Percentiles rank a stretch among this genome's conserved stretches.
phyloP scores from a whole-genome alignment of 75 land plant species.

The Pinus tabuliformis region DNA sequence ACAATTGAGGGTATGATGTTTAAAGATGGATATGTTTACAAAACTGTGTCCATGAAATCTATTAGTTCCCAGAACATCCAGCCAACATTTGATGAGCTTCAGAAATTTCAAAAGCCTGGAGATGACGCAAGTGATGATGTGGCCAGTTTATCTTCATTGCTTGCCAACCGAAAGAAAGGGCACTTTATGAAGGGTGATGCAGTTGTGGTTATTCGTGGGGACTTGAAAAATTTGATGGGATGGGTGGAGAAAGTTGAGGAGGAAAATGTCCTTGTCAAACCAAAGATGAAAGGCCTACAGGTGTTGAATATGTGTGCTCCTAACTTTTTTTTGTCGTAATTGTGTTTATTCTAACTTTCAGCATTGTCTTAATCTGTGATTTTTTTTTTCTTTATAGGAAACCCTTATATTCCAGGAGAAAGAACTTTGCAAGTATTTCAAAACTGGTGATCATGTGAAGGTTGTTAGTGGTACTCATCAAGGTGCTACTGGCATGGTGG shows the following conservation, averaged over 20 bases:
- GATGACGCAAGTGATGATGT: conserved; percentile 70
- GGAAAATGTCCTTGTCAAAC: conserved; percentile 73
- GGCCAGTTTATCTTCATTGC: conserved; percentile 59
- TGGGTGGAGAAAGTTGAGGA: conserved; percentile 98
- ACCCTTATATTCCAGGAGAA: conserved; percentile 75
- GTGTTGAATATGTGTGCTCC: conserved; percentile 28
- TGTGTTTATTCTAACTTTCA: too few relatives aligned
- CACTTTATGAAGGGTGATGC: conserved; percentile 98
- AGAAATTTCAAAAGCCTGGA: conserved; percentile 79
- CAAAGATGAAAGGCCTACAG: conserved; percentile 63
- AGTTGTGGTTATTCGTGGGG: conserved; percentile 91
- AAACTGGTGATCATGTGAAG: conserved; percentile 96
- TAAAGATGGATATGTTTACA: conserved; percentile 90
- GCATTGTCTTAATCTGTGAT: not conserved
- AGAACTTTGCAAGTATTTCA: conserved; percentile 89
- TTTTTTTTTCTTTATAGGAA: conserved; percentile 34
- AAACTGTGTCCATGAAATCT: conserved; percentile 78
- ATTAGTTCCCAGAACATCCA: conserved; percentile 62
- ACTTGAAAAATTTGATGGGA: conserved; percentile 84
- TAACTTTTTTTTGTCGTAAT: not conserved
- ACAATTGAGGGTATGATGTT: conserved; percentile 63
- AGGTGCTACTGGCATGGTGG: conserved; percentile 97
- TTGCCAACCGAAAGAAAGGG: conserved; percentile 80
- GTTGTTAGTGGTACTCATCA: conserved; percentile 87
- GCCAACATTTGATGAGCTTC: conserved; percentile 91